Base-by-base conservation (phyloP, 2,329 filamentous ascomycete species). In the Stagonosporopsis cucurbitacearum region DNA sequence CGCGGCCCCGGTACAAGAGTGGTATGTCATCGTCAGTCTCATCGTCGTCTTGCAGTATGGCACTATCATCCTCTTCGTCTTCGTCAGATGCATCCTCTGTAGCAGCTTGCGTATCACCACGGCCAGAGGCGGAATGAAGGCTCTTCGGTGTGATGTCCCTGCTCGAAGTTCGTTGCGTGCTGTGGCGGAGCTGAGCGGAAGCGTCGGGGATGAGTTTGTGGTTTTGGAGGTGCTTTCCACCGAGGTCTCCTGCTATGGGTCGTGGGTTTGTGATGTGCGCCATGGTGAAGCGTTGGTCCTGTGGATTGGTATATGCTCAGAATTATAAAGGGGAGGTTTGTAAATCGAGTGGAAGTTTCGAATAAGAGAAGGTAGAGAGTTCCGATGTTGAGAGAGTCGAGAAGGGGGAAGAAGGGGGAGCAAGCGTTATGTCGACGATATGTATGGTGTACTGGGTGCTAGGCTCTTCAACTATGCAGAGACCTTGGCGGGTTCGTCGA, bases 401-500 rank as follows among this genome's bases (percentile, higher is more conserved):
- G 58, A 22, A 13, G 47, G 46, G 36, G 36, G 60, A 62, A 60
- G 47, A 55, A 57, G n/a, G n/a, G 47, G 46, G 36, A 33, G 60
- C 62, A 60, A 70, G 69, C 62, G 69, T 66, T 63, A 50, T 59
- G 54, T 66, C 47, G 64, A 63, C 59, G 66, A 37, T 32, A 47
- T 51, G 47, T 68, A 54, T 71, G 67, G 60, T 74, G 70, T 74
- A 68, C 60, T 74, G 59, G 66, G 57, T 63, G 60, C 54, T 66
- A 63, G 71, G 59, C 72, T 68, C 66, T 67, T 66, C 45, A 72
- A 73, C 70, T 75, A 74, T 75, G 72, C 65, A 59, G 67, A 66
- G 68, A 67, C 65, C 55, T 64, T 59, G 54, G 56, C 44, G 59
- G 54, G 62, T 64, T 58, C 68, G 74, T 74, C 73, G 73, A 66